phyloP scores from a whole-genome alignment of 148 eudicot genomes.

The Drosera capensis region DNA sequence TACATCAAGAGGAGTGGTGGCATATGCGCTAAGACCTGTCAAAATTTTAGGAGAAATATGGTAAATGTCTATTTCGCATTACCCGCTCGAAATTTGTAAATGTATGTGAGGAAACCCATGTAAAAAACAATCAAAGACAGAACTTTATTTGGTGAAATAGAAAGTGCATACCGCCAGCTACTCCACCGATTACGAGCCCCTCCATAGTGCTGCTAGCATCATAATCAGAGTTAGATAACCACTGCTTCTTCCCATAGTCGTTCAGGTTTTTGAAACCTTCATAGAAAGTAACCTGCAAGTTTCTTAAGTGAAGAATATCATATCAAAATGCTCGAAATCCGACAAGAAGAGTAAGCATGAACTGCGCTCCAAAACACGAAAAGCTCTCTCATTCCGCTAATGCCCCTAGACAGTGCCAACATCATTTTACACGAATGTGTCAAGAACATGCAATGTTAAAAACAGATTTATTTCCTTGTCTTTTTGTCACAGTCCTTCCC shows the following conservation, averaged over 20 bases:
- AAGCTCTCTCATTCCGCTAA: too few species aligned
- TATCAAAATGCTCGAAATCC: neutral
- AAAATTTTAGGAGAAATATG: neutral
- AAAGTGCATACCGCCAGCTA: slow-evolving; percentile 66
- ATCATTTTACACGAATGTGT: too few species aligned
- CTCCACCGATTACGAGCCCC: slow-evolving; percentile 77
- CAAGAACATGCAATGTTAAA: too few species aligned
- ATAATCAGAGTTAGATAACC: slow-evolving; percentile 31
- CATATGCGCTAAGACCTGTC: slow-evolving; percentile 42
- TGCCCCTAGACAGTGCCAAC: too few species aligned
- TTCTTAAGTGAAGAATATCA: neutral
- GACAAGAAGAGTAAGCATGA: too few species aligned
- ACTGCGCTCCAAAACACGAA: too few species aligned
- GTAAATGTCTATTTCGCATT: neutral
- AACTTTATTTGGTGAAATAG: neutral
- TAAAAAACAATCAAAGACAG: slow-evolving; percentile 13
- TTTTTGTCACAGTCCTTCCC: too few species aligned
- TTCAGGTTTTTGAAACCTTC: slow-evolving; percentile 57
- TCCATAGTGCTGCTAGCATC: slow-evolving; percentile 44
- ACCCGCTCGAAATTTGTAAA: neutral
- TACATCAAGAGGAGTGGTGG: slow-evolving; percentile 81
- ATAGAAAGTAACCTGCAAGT: slow-evolving; percentile 63
- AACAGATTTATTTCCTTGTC: too few species aligned
- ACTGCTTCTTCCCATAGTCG: slow-evolving; percentile 49
- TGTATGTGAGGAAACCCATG: slow-evolving; percentile 18